Evolutionary conservation across 805 yeast species (phyloP).

Genomic region (Isabelozyma gotoi): DNA sequence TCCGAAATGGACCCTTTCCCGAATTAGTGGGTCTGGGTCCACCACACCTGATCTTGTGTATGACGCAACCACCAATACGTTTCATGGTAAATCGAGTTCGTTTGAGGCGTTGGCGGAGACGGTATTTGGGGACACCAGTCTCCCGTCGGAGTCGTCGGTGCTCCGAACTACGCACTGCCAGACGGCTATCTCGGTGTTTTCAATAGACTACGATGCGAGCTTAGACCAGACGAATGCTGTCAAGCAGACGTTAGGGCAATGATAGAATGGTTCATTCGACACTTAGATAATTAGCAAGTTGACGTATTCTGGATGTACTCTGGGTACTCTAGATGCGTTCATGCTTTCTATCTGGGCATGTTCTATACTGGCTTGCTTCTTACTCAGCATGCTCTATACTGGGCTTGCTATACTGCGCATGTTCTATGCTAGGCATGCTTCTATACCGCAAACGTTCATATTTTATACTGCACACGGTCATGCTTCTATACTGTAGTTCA

Average conservation of each 20-base stretch:
- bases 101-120: constrained; percentile 26
- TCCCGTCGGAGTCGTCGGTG: constrained; percentile 42
- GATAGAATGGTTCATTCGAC: background rate
- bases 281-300: no score
- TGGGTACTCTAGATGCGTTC: no score
- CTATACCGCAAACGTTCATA: no score
- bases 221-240: constrained; percentile 14
- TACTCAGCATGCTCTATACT: no score
- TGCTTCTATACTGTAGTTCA: no score
- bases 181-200: constrained; percentile 46
- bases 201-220: constrained; percentile 46
- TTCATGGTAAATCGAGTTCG: constrained; percentile 11
- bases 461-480: no score
- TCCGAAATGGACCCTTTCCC: constrained; percentile 44
- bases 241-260: background rate
- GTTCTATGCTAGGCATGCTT: no score
- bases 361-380: no score
- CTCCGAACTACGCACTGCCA: constrained; percentile 36
- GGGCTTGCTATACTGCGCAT: no score
- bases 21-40: constrained; percentile 46
- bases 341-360: no score
- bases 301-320: no score
- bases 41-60: constrained; percentile 29
- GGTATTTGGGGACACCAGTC: constrained; percentile 40
- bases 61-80: constrained; percentile 39